Base-by-base conservation (phyloP, 2,329 filamentous ascomycete genomes). In the Apiospora saccharicola region DNA sequence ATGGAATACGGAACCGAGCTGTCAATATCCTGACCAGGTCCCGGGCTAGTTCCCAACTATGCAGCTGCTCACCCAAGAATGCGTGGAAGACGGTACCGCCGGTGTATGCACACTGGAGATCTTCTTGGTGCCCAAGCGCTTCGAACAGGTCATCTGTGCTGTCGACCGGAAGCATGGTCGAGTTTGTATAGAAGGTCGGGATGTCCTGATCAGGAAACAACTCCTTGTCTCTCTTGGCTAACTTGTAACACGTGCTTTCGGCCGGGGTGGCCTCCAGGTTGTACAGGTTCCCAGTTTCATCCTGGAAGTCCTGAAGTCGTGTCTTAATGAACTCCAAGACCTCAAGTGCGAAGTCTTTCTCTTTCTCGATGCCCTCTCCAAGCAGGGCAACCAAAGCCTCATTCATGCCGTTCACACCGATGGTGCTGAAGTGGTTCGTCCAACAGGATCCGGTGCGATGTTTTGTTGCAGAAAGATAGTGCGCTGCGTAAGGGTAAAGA, bases 41-140 rank as follows among this genome's bases (percentile, higher is more conserved):
- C 7, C 53, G 53, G 3, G 53, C 53, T 1, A 61, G 30, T 19
- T 61, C 53, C 53, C 53, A 61, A 22, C 53, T 61, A 22, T 61
- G 53, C 6, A 61, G 30, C 14, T 61, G 53, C 6, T 61, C 53
- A 7, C 53, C 53, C 19, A 61, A 61, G 26, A 61, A 61, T 4
- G 53, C 53, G 53, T 61, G 53, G 53, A 61, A 61, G 26, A 61
- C 53, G n/a, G 53, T 61, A 37, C 53, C 53, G 16, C 53, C 53
- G 0, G 53, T 61, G 30, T 61, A 61, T 22, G 53, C 53, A 34
- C 53, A 61, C 30, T 61, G 53, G 10, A 61, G 53, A 37, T 61
- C 30, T 30, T 61, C 53, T 34, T 61, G 53, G 10, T 61, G 53
- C 7, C 53, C 53, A 22, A 61, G 53, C 19, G 53, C 53, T n/a